Conservation (phyloP, 2,329 filamentous ascomycete genomes). For the Colletotrichum magnum region DNA sequence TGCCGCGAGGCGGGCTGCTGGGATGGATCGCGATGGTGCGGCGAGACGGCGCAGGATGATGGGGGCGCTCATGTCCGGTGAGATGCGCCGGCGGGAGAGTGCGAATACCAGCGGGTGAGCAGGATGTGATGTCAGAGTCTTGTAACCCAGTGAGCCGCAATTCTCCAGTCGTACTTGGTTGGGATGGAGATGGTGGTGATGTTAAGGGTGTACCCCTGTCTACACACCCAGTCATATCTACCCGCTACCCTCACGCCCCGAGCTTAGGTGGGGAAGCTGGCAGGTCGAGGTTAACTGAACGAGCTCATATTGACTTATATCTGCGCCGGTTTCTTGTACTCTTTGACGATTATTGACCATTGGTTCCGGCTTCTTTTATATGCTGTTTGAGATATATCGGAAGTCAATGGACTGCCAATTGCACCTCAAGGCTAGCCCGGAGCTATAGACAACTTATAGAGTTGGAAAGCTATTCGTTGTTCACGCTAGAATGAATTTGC, state of each 20-base stretch:
- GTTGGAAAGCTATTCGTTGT: too few species aligned
- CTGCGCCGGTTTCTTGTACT: too few species aligned
- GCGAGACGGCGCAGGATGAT: constrained; percentile 25
- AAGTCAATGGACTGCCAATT: too few species aligned
- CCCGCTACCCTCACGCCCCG: background rate
- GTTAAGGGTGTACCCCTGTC: constrained; percentile 32
- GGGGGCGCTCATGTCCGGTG: constrained; percentile 18
- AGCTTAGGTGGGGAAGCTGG: constrained; percentile 23
- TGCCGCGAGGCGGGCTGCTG: background rate
- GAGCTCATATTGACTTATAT: too few species aligned
- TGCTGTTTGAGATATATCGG: too few species aligned
- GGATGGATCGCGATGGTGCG: constrained; percentile 12
- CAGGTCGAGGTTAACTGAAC: background rate
- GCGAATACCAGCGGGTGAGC: background rate
- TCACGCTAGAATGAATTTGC: too few species aligned
- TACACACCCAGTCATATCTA: background rate
- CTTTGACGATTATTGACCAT: too few species aligned
- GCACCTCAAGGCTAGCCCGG: too few species aligned
- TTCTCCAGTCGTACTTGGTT: background rate
- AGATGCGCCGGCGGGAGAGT: constrained; percentile 1
- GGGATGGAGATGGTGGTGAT: background rate
- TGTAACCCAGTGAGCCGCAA: background rate
- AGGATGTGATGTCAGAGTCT: constrained; percentile 10
- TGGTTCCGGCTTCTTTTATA: too few species aligned
- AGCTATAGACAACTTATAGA: too few species aligned